phyloP scores from a whole-genome alignment of 345 rosid genomes.

The Syzygium aromaticum region DNA sequence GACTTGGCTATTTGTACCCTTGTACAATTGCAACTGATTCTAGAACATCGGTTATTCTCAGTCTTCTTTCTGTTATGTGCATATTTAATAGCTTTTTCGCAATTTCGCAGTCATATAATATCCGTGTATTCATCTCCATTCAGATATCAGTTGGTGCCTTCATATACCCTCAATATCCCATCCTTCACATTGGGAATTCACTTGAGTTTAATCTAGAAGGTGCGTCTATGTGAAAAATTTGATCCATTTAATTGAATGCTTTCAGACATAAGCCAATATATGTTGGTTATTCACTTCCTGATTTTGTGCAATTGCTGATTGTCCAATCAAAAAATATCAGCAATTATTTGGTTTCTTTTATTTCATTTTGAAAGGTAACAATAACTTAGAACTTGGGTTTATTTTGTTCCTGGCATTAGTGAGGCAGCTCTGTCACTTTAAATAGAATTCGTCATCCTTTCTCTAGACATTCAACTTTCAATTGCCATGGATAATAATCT shows the following conservation, averaged over 20 bases:
- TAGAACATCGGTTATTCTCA: background rate
- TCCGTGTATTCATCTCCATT: slow-evolving; percentile 10
- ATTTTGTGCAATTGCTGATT: background rate
- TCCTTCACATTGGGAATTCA: slow-evolving; percentile 40
- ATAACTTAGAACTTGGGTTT: background rate
- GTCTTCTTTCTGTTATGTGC: background rate
- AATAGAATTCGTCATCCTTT: background rate
- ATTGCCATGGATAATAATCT: background rate
- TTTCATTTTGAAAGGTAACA: background rate
- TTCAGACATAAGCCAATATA: background rate
- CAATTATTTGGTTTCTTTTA: background rate
- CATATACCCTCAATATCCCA: slow-evolving; percentile 63
- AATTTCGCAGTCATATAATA: background rate
- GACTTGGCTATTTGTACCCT: background rate
- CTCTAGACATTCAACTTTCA: background rate
- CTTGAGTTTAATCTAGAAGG: slow-evolving; percentile 61
- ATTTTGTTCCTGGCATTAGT: background rate
- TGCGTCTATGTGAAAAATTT: slow-evolving; percentile 4
- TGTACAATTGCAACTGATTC: background rate
- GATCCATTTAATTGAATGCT: background rate
- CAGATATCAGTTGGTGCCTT: slow-evolving; percentile 90
- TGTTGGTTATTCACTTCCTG: background rate
- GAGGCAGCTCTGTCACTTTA: background rate
- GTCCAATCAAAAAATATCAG: background rate
- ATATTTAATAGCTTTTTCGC: background rate